A percentile compares a stretch with the other conserved stretches of the same genome.
These are phyloP conservation scores for Podospora pseudocomata DNA, from an alignment of 495 filamentous ascomycete genomes.

Conservation along the genomic window DNA sequence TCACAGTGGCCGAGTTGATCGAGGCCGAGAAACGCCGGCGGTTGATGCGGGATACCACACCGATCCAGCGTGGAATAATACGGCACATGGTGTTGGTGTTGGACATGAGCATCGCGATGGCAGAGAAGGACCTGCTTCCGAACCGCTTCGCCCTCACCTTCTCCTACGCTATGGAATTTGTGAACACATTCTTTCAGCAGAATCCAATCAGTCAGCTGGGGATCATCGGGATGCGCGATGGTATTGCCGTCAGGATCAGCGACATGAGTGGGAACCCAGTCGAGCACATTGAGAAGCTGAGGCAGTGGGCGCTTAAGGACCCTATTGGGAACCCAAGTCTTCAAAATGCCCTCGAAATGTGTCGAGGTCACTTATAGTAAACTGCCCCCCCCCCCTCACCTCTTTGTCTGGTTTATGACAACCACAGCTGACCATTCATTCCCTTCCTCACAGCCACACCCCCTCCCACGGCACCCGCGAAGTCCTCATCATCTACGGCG, in stretches of 20 bases:
- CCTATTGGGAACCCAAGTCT: constrained; percentile 85
- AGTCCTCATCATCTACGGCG: constrained; percentile 87
- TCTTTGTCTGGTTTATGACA: neutral
- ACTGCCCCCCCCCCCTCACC: constrained; percentile 25
- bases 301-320: constrained; percentile 67
- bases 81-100: constrained; percentile 86
- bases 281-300: constrained; percentile 73
- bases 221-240: constrained; percentile 87
- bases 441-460: constrained; percentile 57
- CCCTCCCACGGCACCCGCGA: constrained; percentile 91
- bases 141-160: constrained; percentile 78
- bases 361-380: constrained; percentile 78
- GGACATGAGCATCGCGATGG: constrained; percentile 92
- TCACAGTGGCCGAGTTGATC: constrained; percentile 35
- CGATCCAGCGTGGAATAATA: constrained; percentile 93
- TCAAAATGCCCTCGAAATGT: constrained; percentile 95
- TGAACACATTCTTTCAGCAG: constrained; percentile 94
- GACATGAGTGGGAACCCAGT: constrained; percentile 88
- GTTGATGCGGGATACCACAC: constrained; percentile 85
- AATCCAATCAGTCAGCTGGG: constrained; percentile 97
- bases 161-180: constrained; percentile 81
- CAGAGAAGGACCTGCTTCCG: constrained; percentile 88
- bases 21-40: constrained; percentile 48
- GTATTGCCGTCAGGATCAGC: constrained; percentile 76
- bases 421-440: constrained; percentile 9